phyloP scores from a whole-genome alignment of 225 moss, liverwort and hornwort genomes.

The Pseudisothecium myosuroides region DNA sequence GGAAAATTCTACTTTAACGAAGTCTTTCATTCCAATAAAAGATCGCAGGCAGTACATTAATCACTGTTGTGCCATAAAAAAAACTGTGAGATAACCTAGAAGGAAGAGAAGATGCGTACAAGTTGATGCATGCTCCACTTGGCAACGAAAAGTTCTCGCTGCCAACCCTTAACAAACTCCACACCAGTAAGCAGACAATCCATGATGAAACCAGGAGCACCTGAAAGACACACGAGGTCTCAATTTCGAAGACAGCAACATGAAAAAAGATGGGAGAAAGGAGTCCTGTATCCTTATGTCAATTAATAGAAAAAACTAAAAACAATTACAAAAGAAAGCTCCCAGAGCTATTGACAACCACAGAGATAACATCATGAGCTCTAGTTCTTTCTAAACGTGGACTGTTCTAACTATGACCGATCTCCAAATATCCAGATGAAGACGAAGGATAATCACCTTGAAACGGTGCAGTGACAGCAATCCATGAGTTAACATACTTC shows the following conservation, averaged over 20 bases:
- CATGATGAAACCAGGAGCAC: slow-evolving; percentile 93
- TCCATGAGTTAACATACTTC: slow-evolving; percentile 90
- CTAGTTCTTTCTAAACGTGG: background rate
- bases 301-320: background rate
- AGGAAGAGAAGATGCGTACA: slow-evolving; percentile 25
- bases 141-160: slow-evolving; percentile 88
- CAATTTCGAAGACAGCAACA: background rate
- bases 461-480: slow-evolving; percentile 88
- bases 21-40: background rate
- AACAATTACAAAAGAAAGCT: background rate
- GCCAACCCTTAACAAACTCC: slow-evolving; percentile 98
- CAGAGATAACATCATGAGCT: background rate
- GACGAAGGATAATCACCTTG: slow-evolving; percentile 45
- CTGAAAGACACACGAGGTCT: slow-evolving; percentile 22
- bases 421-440: background rate
- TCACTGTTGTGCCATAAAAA: background rate
- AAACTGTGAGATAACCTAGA: background rate
- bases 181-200: slow-evolving; percentile 92
- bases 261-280: background rate
- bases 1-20: background rate
- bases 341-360: background rate
- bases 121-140: slow-evolving; percentile 99
- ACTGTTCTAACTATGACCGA: background rate
- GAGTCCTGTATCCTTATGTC: background rate
- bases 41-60: background rate